phyloP scores from a whole-genome alignment of 495 filamentous ascomycete genomes.

The Monascus purpureus region DNA sequence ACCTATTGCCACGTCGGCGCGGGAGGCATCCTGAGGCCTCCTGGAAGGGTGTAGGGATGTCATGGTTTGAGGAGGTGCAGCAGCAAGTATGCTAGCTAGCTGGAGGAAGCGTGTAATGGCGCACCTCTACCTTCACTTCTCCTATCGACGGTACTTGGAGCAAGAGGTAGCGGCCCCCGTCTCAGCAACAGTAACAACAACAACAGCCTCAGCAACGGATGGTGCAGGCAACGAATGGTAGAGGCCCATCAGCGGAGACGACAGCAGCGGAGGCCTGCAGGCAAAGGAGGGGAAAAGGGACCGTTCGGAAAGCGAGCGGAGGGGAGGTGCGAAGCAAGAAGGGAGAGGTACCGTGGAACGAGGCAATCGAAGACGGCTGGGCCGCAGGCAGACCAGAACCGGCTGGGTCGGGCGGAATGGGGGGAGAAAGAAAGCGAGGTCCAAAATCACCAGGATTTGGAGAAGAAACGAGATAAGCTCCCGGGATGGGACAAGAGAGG shows the following conservation, averaged over 20 bases:
- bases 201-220: conserved; percentile 26
- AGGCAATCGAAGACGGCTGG: conserved; percentile 3
- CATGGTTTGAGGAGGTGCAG: too few relatives aligned
- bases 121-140: background rate
- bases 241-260: conserved; percentile 24
- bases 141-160: background rate
- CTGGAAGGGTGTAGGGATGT: conserved; percentile 24
- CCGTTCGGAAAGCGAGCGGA: background rate
- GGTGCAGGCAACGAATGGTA: conserved; percentile 8
- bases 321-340: conserved; percentile 3
- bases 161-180: too few relatives aligned
- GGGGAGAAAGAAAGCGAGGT: conserved; percentile 11
- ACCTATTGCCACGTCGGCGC: conserved; percentile 54
- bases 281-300: conserved; percentile 3
- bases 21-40: conserved; percentile 28
- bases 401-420: conserved; percentile 4
- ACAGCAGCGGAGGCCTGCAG: background rate
- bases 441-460: conserved; percentile 1
- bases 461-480: conserved; percentile 3
- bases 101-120: background rate
- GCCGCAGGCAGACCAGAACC: conserved; percentile 1
- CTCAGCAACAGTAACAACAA: conserved; percentile 23
- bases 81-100: conserved; percentile 2
- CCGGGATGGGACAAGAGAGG: background rate
- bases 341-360: conserved; percentile 5